Base-by-base conservation (phyloP, 2,329 filamentous ascomycete genomes). In the Didymellaceae sp. region DNA sequence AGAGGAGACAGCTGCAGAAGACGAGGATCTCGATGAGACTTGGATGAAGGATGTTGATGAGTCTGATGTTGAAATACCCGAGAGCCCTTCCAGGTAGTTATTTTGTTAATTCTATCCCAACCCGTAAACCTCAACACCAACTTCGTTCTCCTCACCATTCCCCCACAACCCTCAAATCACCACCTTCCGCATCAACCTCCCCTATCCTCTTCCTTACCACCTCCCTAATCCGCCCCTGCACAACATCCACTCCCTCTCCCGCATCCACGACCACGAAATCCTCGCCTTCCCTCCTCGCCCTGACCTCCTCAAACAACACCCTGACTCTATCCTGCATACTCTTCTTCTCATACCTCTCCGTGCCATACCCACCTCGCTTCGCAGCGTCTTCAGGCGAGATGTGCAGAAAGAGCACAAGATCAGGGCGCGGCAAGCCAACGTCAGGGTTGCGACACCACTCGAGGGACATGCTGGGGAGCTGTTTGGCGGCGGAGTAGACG, bases 401-500 rank as follows among this genome's bases (percentile, higher is more conserved):
- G 67, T 94, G 90, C 24, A 99, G 80, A 67, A 97, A 97, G 1
- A 97, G 73, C 9, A 93, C 91, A 8, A 92, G 70, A 75, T 99
- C 94, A 0, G 94, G 93, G 4, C 88, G 83, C 1, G 94, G 93
- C 0, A 99, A 81, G 0, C 93, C 93, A 11, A 90, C 82, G 64
- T 97, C 94, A 1, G 92, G 90, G 13, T 86, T 82, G 61, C 90
- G 86, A 6, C 91, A 91, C 92, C 94, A 99, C 0, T 82, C 75
- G 0, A 97, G 78, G 0, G 82, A 77, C 10, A 97, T 80, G 2
- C 78, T 73, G 0, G 86, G 83, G 61, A 90, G 90, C 34, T 84
- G 80, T 70, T 97, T 97, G 3, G 94, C 93, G 0, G 91, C 90
- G 18, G 87, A 91, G 77, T 97, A 99, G 40, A 97, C 91, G 49